These are phyloP conservation scores for Phytopythium litorale DNA, from an alignment of 352 stramenopile genomes.

Conservation along the genomic window DNA sequence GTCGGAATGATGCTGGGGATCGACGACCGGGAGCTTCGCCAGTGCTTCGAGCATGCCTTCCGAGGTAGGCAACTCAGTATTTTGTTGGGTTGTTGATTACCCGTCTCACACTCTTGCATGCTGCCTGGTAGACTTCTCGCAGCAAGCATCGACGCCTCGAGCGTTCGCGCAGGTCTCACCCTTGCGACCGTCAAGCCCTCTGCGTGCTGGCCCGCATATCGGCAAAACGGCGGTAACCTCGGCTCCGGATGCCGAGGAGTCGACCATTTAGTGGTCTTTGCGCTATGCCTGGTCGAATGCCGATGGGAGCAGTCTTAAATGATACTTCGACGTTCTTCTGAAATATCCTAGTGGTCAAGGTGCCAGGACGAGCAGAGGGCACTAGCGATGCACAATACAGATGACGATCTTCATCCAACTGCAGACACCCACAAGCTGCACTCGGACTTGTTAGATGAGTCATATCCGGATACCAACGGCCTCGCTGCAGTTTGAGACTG, in stretches of 20 bases:
- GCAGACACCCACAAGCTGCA: too few relatives aligned
- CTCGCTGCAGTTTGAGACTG: too few relatives aligned
- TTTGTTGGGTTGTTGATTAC: neutral
- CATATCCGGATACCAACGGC: too few relatives aligned
- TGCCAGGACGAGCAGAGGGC: too few relatives aligned
- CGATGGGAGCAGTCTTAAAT: too few relatives aligned
- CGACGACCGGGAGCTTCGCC: slow-evolving; percentile 20
- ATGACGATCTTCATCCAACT: too few relatives aligned
- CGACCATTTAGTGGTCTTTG: neutral
- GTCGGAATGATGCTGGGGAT: slow-evolving; percentile 32
- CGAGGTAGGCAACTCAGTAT: slow-evolving; percentile 6
- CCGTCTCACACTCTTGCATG: neutral
- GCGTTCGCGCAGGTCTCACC: slow-evolving; percentile 6
- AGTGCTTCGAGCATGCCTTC: slow-evolving; percentile 24
- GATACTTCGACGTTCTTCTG: too few relatives aligned
- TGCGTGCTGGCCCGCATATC: neutral
- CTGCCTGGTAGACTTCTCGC: slow-evolving; percentile 5
- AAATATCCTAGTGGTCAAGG: too few relatives aligned
- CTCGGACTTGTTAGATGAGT: too few relatives aligned
- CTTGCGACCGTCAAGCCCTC: slow-evolving; percentile 1
- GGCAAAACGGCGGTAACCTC: neutral
- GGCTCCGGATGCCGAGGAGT: neutral
- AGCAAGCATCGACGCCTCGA: slow-evolving; percentile 13
- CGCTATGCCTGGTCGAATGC: neutral
- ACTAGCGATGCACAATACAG: too few relatives aligned